Base-by-base conservation (phyloP, 2,329 filamentous ascomycete species). In the Trichoderma sp. region DNA sequence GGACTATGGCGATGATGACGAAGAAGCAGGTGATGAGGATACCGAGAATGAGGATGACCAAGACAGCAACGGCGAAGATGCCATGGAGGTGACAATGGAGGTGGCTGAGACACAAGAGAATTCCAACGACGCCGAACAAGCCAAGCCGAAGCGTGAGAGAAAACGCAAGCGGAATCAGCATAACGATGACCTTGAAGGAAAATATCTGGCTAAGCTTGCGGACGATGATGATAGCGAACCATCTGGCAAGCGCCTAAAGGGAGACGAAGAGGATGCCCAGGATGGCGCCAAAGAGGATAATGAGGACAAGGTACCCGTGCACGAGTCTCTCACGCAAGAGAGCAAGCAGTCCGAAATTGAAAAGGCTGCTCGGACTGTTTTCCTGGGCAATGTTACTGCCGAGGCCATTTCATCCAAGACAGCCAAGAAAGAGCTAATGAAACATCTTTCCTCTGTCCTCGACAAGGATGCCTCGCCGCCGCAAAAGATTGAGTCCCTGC, bases 341-440 rank as follows among this genome's bases (percentile, higher is more conserved):
- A 85, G 81, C 80, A 88, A 84, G 78, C 81, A 73, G 56, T 73
- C 82, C 25, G 92, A 96, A 71, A 74, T 96, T 2, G 92, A 96
- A 68, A 97, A 97, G 81, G 92, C 94, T 9, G 87, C 87, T 68
- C 91, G 95, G 67, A 99, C 95, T 7, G 89, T 98, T 50, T 99
- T 98, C 80, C 83, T 99, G 13, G 91, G 92, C 74, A 99, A 99
- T 75, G 92, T 99, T 54, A 93, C 93, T 15, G 90, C 87, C 25
- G 84, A 90, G 63, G 93, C 92, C 50, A 92, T 98, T 74, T 91
- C 89, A 58, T 93, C 91, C 32, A 96, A 96, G 76, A 80, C 89
- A 2, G 90, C 89, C 37, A 93, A 92, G 80, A 96, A 93, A 82
- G 85, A 86, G 3, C 86, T 97, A 34, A 82, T 92, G 71, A 83